Conservation (phyloP, 768 basidiomycete species). For the Kwoniella botswanensis region DNA sequence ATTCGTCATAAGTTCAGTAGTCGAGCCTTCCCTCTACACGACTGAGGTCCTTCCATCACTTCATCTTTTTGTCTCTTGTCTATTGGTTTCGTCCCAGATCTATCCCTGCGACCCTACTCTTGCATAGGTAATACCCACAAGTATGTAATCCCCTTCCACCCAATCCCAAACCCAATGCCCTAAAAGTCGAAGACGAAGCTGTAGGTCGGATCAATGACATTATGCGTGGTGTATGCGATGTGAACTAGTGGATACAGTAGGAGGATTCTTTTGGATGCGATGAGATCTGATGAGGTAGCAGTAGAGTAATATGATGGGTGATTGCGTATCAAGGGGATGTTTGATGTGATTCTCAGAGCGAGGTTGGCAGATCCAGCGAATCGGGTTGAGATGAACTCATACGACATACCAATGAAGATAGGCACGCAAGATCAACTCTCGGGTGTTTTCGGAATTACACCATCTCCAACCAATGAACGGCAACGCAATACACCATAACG, state of each 20-base stretch:
- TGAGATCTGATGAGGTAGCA: slow-evolving; percentile 4
- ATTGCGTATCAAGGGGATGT: background rate
- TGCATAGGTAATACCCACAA: slow-evolving; percentile 15
- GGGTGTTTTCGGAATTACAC: slow-evolving; percentile 3
- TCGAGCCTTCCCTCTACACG: too few relatives aligned
- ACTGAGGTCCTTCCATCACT: too few relatives aligned
- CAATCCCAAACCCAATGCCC: slow-evolving; percentile 28
- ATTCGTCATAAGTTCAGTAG: background rate
- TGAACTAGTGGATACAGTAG: slow-evolving; percentile 2
- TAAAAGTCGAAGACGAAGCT: slow-evolving; percentile 25
- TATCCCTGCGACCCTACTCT: too few relatives aligned
- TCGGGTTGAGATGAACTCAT: background rate
- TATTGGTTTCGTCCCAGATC: too few relatives aligned
- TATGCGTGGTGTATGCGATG: background rate
- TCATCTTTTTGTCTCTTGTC: too few relatives aligned
- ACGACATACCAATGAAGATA: background rate
- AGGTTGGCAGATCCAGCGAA: background rate
- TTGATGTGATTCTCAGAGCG: too few relatives aligned
- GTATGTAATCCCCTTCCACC: slow-evolving; percentile 37
- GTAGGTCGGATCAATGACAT: slow-evolving; percentile 28
- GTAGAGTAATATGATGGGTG: slow-evolving; percentile 3
- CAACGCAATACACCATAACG: background rate
- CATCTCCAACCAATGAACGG: background rate
- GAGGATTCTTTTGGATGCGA: background rate
- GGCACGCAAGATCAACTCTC: background rate